phyloP scores from a whole-genome alignment of 164 flowering plant genomes.

The Nymphaea thermarum region DNA sequence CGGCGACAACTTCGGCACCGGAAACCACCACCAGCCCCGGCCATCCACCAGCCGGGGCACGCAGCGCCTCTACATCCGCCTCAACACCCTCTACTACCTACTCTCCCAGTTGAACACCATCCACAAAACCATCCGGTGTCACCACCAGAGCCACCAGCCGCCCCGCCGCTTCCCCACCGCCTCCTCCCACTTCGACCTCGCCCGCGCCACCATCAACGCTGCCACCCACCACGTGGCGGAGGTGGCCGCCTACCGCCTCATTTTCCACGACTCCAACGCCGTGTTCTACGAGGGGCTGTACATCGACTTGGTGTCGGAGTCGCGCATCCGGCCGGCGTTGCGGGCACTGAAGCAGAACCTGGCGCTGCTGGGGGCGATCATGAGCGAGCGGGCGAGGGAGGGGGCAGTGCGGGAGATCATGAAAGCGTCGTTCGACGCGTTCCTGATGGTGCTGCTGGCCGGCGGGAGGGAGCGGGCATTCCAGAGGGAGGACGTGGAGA shows the following conservation, averaged over 20 bases:
- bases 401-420: constrained; percentile 68
- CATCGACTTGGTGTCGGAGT: constrained; percentile 38
- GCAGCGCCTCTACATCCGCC: constrained; percentile 87
- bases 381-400: constrained; percentile 58
- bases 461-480: constrained; percentile 62
- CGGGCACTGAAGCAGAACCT: constrained; percentile 78
- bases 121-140: constrained; percentile 37
- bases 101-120: constrained; percentile 52
- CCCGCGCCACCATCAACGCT: constrained; percentile 35
- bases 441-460: constrained; percentile 77
- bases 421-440: constrained; percentile 82
- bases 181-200: constrained; percentile 44
- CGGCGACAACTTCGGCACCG: not conserved
- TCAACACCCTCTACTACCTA: constrained; percentile 80
- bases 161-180: constrained; percentile 14
- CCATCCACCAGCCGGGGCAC: constrained; percentile 94
- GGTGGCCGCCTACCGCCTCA: constrained; percentile 80
- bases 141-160: constrained; percentile 15
- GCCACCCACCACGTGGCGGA: constrained; percentile 64
- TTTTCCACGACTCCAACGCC: constrained; percentile 66
- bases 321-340: constrained; percentile 65
- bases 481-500: constrained; percentile 40
- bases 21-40: constrained; percentile 38
- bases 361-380: constrained; percentile 49
- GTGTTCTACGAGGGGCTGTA: constrained; percentile 68